These are phyloP conservation scores for Penicillium sp. DNA, from an alignment of 2,329 filamentous ascomycete species.

Conservation along the genomic window DNA sequence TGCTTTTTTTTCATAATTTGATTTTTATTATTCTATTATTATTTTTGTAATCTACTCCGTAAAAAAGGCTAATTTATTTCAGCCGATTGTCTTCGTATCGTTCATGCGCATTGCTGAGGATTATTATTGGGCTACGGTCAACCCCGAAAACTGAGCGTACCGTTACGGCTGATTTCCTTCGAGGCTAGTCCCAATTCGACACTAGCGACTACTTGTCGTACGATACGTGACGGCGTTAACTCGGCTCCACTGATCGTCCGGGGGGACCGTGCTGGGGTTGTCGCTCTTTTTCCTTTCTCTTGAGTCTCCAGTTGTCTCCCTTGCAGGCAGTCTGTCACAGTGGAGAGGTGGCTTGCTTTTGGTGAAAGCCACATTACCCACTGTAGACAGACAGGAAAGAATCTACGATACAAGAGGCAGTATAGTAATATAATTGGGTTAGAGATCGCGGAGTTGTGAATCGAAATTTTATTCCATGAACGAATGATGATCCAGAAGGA, in stretches of 20 bases:
- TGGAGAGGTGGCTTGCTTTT: slow-evolving; percentile 1
- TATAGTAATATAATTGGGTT: neutral
- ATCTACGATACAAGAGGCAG: neutral
- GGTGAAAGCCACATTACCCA: neutral
- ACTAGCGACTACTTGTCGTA: slow-evolving; percentile 2
- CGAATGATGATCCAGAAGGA: neutral
- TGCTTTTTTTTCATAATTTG: neutral
- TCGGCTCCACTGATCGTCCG: slow-evolving; percentile 24
- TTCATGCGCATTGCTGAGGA: neutral
- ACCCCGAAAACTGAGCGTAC: neutral
- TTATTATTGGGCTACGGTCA: neutral
- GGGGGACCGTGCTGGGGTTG: slow-evolving; percentile 10
- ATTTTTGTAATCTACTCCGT: neutral
- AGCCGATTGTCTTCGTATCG: neutral
- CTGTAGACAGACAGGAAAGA: neutral
- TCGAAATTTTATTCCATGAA: neutral
- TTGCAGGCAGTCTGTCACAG: neutral
- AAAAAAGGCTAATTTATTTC: neutral
- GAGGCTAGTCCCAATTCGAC: slow-evolving; percentile 14
- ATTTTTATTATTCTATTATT: neutral
- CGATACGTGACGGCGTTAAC: slow-evolving; percentile 5
- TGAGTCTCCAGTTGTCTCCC: neutral
- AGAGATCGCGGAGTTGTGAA: neutral
- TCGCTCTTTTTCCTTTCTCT: neutral
- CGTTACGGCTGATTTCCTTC: neutral